Base-by-base conservation (phyloP, 768 basidiomycete genomes). In the Vishniacozyma victoriae region DNA sequence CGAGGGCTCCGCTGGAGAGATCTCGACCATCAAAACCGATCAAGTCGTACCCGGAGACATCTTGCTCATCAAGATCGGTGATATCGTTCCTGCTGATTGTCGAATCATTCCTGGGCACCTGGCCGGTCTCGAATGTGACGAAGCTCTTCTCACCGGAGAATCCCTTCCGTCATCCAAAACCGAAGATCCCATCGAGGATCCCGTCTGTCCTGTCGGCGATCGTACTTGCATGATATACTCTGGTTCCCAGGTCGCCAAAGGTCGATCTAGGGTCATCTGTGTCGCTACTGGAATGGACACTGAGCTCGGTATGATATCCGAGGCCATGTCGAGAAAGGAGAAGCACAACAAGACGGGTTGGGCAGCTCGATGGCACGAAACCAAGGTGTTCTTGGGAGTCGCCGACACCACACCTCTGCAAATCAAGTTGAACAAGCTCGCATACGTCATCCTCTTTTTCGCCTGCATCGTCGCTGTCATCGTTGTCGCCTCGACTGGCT, bases 231-330 rank as follows among this genome's bases (percentile, higher is more conserved):
- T 70, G 64, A 64, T 74, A 18, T 77, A 74, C 60, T 70, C 74
- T 4, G 73, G 73, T 19, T 64, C 72, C n/a, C 72, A 72, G 38
- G 71, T 77, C 29, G 73, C 74, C 51, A 79, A 79, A 64, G 79
- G 79, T 38, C 75, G 79, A 26, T 78, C 75, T 4, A 72, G 73
- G 12, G 77, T 76, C 24, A 69, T 81, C 31, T 74, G 76, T 37
- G 71, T 76, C 40, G 70, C 63, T n/a, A 79, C 78, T n/a, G 78
- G 75, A 6, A 79, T 80, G 79, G 62, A 72, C 39, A 78, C 80
- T 2, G 77, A 80, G 61, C 76, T 79, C 37, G 68, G 72, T 37
- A 69, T 61, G 37, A 64, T 75, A 54, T 72, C 73, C 13, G 57
- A 64, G 16, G 73, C 73, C 13, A 65, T 75, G 53, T 56, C 66